These are phyloP conservation scores for Mrakia blollopis DNA, from an alignment of 768 basidiomycete genomes.

Conservation along the genomic window DNA sequence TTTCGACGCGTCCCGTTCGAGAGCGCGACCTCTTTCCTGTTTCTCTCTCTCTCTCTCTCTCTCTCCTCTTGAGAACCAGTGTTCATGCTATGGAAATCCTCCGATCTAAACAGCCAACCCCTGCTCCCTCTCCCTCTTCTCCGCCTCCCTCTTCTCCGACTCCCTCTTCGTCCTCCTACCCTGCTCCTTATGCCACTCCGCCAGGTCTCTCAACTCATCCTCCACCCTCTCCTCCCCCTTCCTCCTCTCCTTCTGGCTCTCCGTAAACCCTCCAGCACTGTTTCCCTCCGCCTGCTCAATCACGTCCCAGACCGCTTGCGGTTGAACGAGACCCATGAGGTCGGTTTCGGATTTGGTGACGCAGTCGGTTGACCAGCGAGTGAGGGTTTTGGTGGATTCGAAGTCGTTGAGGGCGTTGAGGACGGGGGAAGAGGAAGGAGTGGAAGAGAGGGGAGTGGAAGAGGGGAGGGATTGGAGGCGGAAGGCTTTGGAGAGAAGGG, in stretches of 20 bases:
- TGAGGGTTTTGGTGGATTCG: neutral
- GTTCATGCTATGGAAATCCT: no score
- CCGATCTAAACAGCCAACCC: no score
- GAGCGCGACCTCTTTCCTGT: no score
- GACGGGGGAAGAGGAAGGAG: neutral
- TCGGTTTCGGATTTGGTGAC: neutral
- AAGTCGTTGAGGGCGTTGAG: neutral
- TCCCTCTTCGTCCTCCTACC: neutral
- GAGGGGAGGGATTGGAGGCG: neutral
- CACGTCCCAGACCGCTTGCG: neutral
- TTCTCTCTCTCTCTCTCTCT: no score
- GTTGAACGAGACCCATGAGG: neutral
- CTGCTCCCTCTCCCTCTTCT: neutral
- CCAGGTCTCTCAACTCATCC: neutral
- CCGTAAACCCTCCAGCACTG: neutral
- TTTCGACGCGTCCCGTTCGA: no score
- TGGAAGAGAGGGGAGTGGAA: neutral
- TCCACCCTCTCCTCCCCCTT: neutral
- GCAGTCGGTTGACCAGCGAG: neutral
- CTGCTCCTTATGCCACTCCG: neutral
- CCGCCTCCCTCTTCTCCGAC: neutral
- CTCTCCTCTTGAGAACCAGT: no score
- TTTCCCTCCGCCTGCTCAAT: neutral
- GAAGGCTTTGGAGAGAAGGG: conserved; percentile 11
- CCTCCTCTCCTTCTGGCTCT: neutral